Evolutionary conservation across 1,284 basidiomycete species (phyloP), one percentile per base, ranked within the genome.

Genomic region (Naganishia sp.): DNA sequence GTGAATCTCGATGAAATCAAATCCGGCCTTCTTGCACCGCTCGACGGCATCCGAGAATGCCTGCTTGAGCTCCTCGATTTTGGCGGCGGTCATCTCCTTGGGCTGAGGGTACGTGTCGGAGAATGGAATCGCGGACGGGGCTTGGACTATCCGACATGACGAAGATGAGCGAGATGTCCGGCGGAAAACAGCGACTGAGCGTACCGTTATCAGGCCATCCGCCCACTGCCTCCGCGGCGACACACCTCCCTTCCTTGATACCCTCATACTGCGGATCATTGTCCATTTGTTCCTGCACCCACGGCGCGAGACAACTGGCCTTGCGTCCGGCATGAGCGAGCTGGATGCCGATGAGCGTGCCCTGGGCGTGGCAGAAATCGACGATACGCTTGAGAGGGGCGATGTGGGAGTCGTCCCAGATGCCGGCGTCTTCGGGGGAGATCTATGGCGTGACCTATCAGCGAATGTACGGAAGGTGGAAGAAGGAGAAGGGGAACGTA

Each of bases 1-100:
- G 76, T 91, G 90, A 23, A 91, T 76, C 73, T 94, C 90, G 67
- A 94, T 87, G 71, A 89, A 90, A 77, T 94, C 90, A 74, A 86
- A 90, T 32, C 88, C 89, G 47, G 83, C 81, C 71, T 81, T 75
- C 73, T 87, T 83, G 76, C 82, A 83, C 25, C 90, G 84, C 58
- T 85, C 82, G 2, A 86, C 81, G 2, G 90, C 86, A 18, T 84
- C 83, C 6, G 84, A 75, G 73, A 87, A 94, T 0, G 86, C 87
- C 65, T 87, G 81, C 69, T 88, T 85, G 41, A 93, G 73, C 51
- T 80, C 75, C 28, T 84, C 75, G 62, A 94, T 81, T 61, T 90
- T 83, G 9, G 84, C 80, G 41, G 81, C 74, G 0, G 83, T 80
- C 75, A 88, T 81, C 58, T 81, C 88, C 64, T 85, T 82, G 0